Evolutionary conservation across 2,329 filamentous ascomycete genomes (phyloP).

Genomic region (Emmonsiellopsis sp.): DNA sequence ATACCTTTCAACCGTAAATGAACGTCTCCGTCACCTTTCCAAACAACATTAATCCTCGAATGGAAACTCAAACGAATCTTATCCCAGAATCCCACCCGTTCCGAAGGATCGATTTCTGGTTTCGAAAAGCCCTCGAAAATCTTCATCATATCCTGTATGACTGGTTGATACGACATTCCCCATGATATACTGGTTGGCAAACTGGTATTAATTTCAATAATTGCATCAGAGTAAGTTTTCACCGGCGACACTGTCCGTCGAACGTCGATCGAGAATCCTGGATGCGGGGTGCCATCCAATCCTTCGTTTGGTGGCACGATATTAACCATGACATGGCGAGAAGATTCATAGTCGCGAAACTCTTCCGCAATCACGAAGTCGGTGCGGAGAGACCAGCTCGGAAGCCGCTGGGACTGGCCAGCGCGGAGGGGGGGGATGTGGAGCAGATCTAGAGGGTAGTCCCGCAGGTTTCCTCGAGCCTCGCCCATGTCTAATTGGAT

Average conservation of each 20-base stretch:
- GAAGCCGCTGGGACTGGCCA: constrained; percentile 67
- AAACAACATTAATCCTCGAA: constrained; percentile 76
- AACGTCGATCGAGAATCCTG: constrained; percentile 74
- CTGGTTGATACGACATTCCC: constrained; percentile 95
- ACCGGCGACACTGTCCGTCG: constrained; percentile 86
- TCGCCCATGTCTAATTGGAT: constrained; percentile 86
- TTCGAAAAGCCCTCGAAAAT: constrained; percentile 97
- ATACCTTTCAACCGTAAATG: constrained; percentile 82
- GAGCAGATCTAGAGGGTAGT: constrained; percentile 85
- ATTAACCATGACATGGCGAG: constrained; percentile 68
- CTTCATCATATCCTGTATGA: constrained; percentile 99
- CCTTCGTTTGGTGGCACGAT: constrained; percentile 64
- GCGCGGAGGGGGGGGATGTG: constrained; percentile 78
- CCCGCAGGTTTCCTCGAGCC: constrained; percentile 71
- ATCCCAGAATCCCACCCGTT: constrained; percentile 95
- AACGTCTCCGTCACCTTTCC: constrained; percentile 93
- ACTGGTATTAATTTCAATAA: constrained; percentile 84
- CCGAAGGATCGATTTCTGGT: constrained; percentile 84
- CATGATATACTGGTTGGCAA: constrained; percentile 90
- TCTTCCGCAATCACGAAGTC: constrained; percentile 97
- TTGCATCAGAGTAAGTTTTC: constrained; percentile 92
- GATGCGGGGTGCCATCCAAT: constrained; percentile 45
- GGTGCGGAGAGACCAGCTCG: constrained; percentile 73
- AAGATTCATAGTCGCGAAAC: constrained; percentile 70
- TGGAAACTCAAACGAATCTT: constrained; percentile 94